Percentiles rank a stretch among this genome's conserved stretches.
Conservation (phyloP, 345 rosid genomes). For the Eucalyptus globulus region DNA sequence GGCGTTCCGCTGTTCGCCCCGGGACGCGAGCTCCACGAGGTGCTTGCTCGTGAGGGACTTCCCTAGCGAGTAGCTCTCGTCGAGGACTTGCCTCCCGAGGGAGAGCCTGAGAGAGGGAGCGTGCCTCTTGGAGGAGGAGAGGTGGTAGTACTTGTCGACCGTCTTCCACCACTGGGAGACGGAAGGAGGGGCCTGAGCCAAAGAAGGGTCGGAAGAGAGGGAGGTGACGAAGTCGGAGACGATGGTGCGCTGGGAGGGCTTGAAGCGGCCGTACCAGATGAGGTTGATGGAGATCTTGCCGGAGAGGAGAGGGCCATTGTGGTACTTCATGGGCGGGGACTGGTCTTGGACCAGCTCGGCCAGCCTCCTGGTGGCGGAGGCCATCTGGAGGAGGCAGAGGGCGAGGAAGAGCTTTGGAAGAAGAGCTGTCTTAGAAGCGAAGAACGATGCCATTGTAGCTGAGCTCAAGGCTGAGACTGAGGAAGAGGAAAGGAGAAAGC, state of each 20-base stretch:
- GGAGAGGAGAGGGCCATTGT: constrained; percentile 59
- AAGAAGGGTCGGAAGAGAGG: constrained; percentile 6
- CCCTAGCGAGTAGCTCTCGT: constrained; percentile 51
- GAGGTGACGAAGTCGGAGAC: constrained; percentile 54
- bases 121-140: constrained; percentile 8
- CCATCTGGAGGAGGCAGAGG: background rate
- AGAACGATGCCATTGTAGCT: background rate
- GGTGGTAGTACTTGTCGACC: constrained; percentile 49
- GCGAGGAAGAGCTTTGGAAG: background rate
- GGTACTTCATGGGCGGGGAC: constrained; percentile 30
- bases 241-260: constrained; percentile 50
- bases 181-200: constrained; percentile 24
- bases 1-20: constrained; percentile 36
- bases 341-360: constrained; percentile 16
- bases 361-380: constrained; percentile 11
- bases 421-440: background rate
- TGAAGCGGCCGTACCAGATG: constrained; percentile 77
- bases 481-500: background rate
- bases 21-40: constrained; percentile 38
- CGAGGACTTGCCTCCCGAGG: constrained; percentile 41
- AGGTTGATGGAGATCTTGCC: constrained; percentile 61
- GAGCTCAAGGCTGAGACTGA: background rate
- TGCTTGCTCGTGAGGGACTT: constrained; percentile 43
- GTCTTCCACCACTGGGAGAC: constrained; percentile 75
- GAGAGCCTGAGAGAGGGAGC: constrained; percentile 13